These are phyloP conservation scores for Eucalyptus curtisii DNA, from an alignment of 345 rosid species.

Conservation along the genomic window DNA sequence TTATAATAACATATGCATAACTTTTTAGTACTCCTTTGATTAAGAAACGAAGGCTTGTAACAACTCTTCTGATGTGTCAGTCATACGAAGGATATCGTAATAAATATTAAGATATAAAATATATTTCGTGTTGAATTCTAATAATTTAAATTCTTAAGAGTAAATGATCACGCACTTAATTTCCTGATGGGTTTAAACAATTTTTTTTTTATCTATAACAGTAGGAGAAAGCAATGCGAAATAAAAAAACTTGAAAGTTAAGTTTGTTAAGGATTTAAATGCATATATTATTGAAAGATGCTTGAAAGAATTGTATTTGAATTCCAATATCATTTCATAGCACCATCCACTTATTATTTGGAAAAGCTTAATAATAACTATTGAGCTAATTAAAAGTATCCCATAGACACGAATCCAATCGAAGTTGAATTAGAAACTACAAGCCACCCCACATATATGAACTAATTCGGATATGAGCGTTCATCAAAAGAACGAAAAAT, in stretches of 20 bases:
- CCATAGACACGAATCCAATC: neutral
- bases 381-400: neutral
- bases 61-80: neutral
- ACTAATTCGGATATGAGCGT: fast-evolving
- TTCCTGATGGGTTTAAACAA: neutral
- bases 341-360: neutral
- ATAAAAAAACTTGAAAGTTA: neutral
- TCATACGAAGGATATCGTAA: neutral
- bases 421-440: neutral
- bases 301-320: neutral
- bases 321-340: neutral
- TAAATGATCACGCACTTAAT: neutral
- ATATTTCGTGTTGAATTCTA: neutral
- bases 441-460: fast-evolving
- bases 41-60: neutral
- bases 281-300: neutral
- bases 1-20: neutral
- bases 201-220: neutral
- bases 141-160: neutral
- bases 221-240: neutral
- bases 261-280: neutral
- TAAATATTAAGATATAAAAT: neutral
- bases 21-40: neutral
- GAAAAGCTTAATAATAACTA: neutral
- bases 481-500: neutral